Base-by-base conservation (phyloP, 192 early-diverging fungal genomes). In the Mortierella antarctica region DNA sequence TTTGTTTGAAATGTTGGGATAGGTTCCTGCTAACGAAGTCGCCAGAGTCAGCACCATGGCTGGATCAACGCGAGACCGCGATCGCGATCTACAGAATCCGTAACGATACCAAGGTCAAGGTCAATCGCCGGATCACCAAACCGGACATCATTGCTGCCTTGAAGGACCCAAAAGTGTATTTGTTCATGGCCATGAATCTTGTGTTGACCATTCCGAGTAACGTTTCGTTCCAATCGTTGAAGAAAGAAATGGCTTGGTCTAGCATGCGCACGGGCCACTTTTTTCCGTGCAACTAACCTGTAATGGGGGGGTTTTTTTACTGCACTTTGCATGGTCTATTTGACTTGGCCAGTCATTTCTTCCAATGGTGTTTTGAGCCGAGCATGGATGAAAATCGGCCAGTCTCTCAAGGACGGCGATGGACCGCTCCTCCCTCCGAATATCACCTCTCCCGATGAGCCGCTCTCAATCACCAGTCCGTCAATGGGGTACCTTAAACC, bases 31-130 rank as follows among this genome's bases (percentile, higher is more conserved):
- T 79, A 53, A 79, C 76, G 5, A 64, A 62, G 7, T 79, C 76
- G 5, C 76, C 76, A 13, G 76, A 71, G 48, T 58, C 61, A 0
- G 76, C 76, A n/a, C 61, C 67, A 0, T 79, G 76, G 76, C 42
- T 71, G 39, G 64, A 71, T 18, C 68, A 71, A 41, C 41, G 76
- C 21, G 69, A 79, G 40, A 67, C 76, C 4, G 66, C 76, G 3
- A 71, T 79, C 21, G 76, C 76, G 50, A 67, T 71, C 21, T 79
- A 67, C 40, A 58, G 76, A 57, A 66, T 79, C 40, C 47, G 76
- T 31, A 79, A 79, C 21, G 76, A 79, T 53, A 79, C 69, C 6
- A 79, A 79, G 64, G 52, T 79, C 58, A 79, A 79, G 50, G 64
- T 71, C 44, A 71, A 44, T n/a, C 31, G 58, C 44, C 21, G 23